Percentiles rank a stretch among this genome's conserved stretches.
Evolutionary conservation across 805 yeast genomes (phyloP).

Genomic region (Grigorovia yakushimaensis): DNA sequence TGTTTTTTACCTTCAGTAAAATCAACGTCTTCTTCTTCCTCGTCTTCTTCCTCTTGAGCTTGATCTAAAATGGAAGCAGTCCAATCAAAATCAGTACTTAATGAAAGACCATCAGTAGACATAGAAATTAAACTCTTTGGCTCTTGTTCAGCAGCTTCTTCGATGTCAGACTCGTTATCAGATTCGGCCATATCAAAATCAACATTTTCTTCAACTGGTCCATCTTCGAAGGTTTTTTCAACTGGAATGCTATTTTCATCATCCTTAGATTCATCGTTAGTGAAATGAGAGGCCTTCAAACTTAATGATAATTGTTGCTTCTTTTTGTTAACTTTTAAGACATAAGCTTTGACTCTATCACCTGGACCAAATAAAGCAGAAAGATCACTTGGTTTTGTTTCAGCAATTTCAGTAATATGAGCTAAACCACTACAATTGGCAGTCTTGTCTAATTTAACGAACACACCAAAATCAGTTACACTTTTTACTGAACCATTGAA

Average conservation of each 20-base stretch:
- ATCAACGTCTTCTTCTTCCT: slow-evolving; percentile 49
- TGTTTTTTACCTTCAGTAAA: slow-evolving; percentile 34
- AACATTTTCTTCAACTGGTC: slow-evolving; percentile 28
- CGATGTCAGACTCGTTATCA: slow-evolving; percentile 25
- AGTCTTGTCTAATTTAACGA: slow-evolving; percentile 70
- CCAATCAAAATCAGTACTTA: slow-evolving; percentile 87
- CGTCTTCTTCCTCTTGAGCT: slow-evolving; percentile 48
- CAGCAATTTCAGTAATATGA: slow-evolving; percentile 77
- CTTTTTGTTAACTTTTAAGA: slow-evolving; percentile 49
- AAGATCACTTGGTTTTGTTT: slow-evolving; percentile 47
- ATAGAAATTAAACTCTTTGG: slow-evolving; percentile 6
- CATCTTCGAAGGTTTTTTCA: slow-evolving; percentile 22
- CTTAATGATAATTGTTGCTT: slow-evolving; percentile 80
- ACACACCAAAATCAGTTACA: slow-evolving; percentile 85
- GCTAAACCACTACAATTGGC: slow-evolving; percentile 74
- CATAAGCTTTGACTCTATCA: slow-evolving; percentile 80
- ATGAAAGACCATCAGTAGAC: slow-evolving; percentile 51
- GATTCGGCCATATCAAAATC: slow-evolving; percentile 15
- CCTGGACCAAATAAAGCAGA: slow-evolving; percentile 71
- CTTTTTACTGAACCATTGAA: slow-evolving; percentile 70
- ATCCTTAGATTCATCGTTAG: slow-evolving; percentile 27
- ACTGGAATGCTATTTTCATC: slow-evolving; percentile 10
- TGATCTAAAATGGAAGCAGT: slow-evolving; percentile 82
- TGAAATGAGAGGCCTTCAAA: slow-evolving; percentile 88
- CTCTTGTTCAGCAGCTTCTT: slow-evolving; percentile 25